phyloP scores from a whole-genome alignment of 352 stramenopile species.

The Pythium brachiatum region DNA sequence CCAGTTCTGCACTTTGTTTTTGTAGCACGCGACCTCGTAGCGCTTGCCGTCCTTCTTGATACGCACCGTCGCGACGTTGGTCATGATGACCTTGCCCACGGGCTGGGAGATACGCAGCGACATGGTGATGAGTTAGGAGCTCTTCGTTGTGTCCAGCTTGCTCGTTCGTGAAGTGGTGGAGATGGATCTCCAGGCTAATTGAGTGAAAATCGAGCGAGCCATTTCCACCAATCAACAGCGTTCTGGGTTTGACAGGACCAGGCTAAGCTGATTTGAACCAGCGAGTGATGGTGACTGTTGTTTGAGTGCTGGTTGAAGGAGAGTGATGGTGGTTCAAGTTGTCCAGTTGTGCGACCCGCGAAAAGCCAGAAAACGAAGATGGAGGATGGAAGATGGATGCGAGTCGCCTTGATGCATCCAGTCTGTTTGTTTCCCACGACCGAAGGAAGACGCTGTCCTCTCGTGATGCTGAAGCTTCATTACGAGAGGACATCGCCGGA shows the following conservation, averaged over 20 bases:
- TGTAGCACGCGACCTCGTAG: constrained; percentile 99
- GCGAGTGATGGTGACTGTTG: background rate
- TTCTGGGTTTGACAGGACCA: background rate
- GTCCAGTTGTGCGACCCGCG: background rate
- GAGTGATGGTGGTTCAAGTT: constrained; percentile 7
- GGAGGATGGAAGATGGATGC: constrained; percentile 2
- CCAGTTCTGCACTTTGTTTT: constrained; percentile 99
- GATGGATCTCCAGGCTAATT: background rate
- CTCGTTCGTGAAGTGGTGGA: background rate
- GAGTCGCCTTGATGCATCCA: background rate
- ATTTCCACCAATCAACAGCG: constrained; percentile 17
- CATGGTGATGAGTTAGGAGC: constrained; percentile 5
- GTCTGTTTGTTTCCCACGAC: background rate
- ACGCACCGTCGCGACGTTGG: constrained; percentile 97
- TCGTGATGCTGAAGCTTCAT: no score
- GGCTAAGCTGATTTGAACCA: background rate
- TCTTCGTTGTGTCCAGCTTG: background rate
- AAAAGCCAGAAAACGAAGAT: background rate
- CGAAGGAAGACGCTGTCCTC: background rate
- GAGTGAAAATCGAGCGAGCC: background rate
- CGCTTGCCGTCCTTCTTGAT: constrained; percentile 94
- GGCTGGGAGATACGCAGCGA: constrained; percentile 64
- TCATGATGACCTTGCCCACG: constrained; percentile 89
- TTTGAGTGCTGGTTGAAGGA: constrained; percentile 3
- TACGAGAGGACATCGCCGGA: no score